Percentiles rank a stretch among this genome's conserved stretches.
These are phyloP conservation scores for Paecilomyces niveus DNA, from an alignment of 2,329 filamentous ascomycete genomes.

Conservation along the genomic window DNA sequence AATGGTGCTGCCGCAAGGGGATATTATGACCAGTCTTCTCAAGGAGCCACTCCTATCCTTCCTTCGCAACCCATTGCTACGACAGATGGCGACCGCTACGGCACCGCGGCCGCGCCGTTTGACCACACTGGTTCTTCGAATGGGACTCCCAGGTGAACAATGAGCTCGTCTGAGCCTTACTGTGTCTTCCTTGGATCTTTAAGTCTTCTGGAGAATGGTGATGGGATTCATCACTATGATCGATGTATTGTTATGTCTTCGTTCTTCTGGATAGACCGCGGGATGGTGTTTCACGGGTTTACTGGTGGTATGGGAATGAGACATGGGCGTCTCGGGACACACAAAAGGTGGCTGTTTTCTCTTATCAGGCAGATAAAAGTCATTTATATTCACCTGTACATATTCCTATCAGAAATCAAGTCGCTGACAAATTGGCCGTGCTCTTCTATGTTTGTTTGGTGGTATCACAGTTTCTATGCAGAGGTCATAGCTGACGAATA, in stretches of 20 bases:
- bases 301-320: constrained; percentile 6
- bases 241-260: constrained; percentile 10
- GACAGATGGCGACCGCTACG: constrained; percentile 26
- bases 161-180: constrained; percentile 2
- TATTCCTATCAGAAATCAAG: constrained; percentile 12
- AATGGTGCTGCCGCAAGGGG: constrained; percentile 21
- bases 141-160: constrained; percentile 24
- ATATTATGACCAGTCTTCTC: constrained; percentile 27
- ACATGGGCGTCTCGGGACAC: constrained; percentile 19
- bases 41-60: constrained; percentile 25
- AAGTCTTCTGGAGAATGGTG: constrained; percentile 8
- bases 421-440: neutral
- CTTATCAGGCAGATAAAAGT: constrained; percentile 18
- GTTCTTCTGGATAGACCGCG: constrained; percentile 26
- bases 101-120: constrained; percentile 17
- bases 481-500: neutral
- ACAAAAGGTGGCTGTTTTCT: constrained; percentile 18
- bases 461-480: neutral
- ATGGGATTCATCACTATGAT: constrained; percentile 2
- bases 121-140: constrained; percentile 24
- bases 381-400: constrained; percentile 8
- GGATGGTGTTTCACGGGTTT: constrained; percentile 14
- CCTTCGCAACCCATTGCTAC: constrained; percentile 25
- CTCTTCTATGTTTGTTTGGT: neutral
- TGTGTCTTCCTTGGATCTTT: constrained; percentile 8